Conservation (phyloP, 345 rosid species). For the Acer negundo region DNA sequence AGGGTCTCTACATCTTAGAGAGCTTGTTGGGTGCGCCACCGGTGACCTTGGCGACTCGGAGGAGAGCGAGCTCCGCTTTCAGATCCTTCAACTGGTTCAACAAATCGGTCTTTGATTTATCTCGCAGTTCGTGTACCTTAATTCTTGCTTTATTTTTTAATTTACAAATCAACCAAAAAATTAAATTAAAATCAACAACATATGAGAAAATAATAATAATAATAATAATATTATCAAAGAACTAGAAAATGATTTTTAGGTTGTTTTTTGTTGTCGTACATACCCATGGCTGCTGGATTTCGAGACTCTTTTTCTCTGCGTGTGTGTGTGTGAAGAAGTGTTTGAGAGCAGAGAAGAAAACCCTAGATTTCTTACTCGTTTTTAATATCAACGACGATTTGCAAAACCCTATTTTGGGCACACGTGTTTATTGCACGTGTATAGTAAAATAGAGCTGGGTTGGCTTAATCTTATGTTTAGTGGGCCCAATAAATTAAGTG, state of each 20-base stretch:
- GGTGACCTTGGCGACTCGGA: constrained; percentile 67
- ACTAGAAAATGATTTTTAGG: background rate
- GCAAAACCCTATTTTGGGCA: constrained; percentile 25
- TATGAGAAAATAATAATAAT: background rate
- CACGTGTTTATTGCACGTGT: background rate
- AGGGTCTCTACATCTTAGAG: constrained; percentile 49
- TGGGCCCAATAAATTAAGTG: background rate
- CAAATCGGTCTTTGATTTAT: constrained; percentile 49
- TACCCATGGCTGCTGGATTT: constrained; percentile 29
- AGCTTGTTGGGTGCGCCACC: constrained; percentile 76
- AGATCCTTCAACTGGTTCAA: constrained; percentile 48
- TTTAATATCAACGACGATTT: background rate
- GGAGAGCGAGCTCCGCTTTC: constrained; percentile 62
- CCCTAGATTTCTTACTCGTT: background rate
- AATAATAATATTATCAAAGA: background rate
- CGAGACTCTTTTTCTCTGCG: background rate
- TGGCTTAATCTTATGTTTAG: background rate
- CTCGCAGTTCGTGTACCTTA: constrained; percentile 63
- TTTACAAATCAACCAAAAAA: background rate
- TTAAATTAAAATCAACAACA: background rate
- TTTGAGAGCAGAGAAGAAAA: background rate
- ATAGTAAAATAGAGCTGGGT: background rate
- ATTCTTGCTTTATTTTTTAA: constrained; percentile 41
- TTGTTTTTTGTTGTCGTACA: background rate
- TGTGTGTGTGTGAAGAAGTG: background rate